Base-by-base conservation (phyloP, 2,329 filamentous ascomycete species). In the Colletotrichum camelliae region DNA sequence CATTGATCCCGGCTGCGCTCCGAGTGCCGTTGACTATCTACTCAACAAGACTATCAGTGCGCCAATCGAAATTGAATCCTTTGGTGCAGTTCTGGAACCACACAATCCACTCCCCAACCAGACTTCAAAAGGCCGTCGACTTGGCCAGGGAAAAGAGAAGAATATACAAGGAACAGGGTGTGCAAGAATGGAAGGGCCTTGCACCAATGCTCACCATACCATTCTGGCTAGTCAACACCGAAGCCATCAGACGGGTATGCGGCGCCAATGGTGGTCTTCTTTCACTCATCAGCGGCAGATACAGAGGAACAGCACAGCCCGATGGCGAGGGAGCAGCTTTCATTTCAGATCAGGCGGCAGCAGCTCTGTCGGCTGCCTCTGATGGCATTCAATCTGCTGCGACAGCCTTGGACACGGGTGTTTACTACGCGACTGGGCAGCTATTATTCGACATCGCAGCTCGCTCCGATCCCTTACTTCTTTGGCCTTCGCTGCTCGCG, bases 391-490 rank as follows among this genome's bases (percentile, higher is more conserved):
- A 78, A 77, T 78, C 68, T 76, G 76, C 72, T 77, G 83, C 70
- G 78, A 82, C 48, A 81, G 89, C 58, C 81, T 39, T 67, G 21
- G 74, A 75, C 24, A 31, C 65, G 9, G 68, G 85, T 1, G 79
- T 92, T n/a, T 79, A 84, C 1, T 84, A 87, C 0, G 90, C 88
- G 7, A 90, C 90, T 31, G 86, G 85, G 55, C 83, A 91, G 18
- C 92, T 90, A 90, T 91, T 92, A 78, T 83, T 86, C 3, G 88
- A 92, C 77, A 85, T 92, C 29, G 88, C 87, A 8, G 86, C 80
- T 35, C 82, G 43, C 43, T 52, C 87, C 37, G 91, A 92, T 75
- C 89, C 91, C 87, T 87, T 72, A 84, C 86, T 72, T 81, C 87
- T 33, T 85, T 92, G 0, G 89, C 91, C 4, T n/a, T 33, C 29